Conservation (phyloP, 1,139 yeast species). For the Magnusiomyces ingens region DNA sequence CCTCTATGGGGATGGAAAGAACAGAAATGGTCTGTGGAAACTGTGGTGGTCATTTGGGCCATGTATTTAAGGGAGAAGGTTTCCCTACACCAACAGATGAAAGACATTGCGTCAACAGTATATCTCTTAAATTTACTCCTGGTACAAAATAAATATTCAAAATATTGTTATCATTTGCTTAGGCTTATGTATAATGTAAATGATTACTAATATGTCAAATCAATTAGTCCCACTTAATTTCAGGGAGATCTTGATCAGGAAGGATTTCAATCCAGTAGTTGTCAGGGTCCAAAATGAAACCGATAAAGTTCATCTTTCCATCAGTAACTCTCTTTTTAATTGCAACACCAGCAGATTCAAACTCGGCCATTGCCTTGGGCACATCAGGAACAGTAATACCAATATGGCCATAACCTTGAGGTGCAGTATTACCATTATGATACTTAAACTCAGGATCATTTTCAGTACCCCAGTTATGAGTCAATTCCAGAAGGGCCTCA, state of each 20-base stretch:
- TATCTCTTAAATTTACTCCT: conserved; percentile 58
- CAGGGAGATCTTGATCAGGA: conserved; percentile 33
- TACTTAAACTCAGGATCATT: conserved; percentile 64
- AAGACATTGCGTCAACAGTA: conserved; percentile 91
- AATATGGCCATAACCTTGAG: conserved; percentile 82
- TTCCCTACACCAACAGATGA: conserved; percentile 82
- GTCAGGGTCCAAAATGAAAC: conserved; percentile 85
- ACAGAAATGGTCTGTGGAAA: conserved; percentile 80
- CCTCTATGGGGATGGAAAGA: conserved; percentile 64
- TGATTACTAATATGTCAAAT: neutral
- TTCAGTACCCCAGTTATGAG: conserved; percentile 96
- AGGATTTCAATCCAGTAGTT: conserved; percentile 77
- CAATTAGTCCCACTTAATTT: conserved; percentile 5
- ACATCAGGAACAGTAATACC: conserved; percentile 71
- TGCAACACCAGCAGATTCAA: conserved; percentile 42
- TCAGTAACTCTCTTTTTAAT: conserved; percentile 49
- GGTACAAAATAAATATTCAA: neutral
- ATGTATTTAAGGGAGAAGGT: conserved; percentile 93
- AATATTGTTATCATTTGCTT: no score
- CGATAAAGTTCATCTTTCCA: conserved; percentile 58
- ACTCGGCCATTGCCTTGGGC: conserved; percentile 46
- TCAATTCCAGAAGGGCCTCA: conserved; percentile 76
- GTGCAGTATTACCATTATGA: conserved; percentile 76
- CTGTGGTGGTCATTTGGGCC: conserved; percentile 96
- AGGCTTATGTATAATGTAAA: neutral